phyloP scores from a whole-genome alignment of 202 grass and related monocot genomes.

The Sporobolus alterniflorus region DNA sequence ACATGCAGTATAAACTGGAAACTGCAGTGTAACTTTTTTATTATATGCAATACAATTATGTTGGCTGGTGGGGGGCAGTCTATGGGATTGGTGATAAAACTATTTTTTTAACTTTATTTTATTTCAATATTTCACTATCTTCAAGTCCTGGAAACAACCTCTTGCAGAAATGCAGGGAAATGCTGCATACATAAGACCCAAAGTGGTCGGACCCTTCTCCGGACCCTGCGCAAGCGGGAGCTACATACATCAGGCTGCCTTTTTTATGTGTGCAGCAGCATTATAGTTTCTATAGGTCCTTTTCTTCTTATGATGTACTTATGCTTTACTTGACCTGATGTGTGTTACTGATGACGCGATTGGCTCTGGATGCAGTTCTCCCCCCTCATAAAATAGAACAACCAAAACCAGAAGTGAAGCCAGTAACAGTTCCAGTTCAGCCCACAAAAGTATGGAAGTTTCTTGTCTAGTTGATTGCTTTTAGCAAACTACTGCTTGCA shows the following conservation, averaged over 20 bases:
- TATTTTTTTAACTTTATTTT: not conserved
- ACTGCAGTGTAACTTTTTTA: conserved; percentile 24
- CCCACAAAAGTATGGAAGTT: conserved; percentile 47
- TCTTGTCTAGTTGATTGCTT: conserved; percentile 31
- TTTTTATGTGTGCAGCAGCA: not conserved
- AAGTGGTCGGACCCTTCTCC: too few species aligned
- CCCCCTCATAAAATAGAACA: conserved; percentile 47
- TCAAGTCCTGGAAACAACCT: too few species aligned
- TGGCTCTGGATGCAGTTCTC: conserved; percentile 51
- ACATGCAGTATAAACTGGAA: conserved; percentile 7
- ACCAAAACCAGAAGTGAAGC: conserved; percentile 48
- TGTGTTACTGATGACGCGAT: conserved; percentile 8
- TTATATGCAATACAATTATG: conserved; percentile 3
- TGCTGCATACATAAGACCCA: too few species aligned
- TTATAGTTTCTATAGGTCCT: not conserved
- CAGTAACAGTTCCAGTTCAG: conserved; percentile 39
- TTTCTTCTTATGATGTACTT: conserved; percentile 23
- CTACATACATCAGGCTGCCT: too few species aligned
- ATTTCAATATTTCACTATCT: conserved; percentile 1
- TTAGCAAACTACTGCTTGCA: conserved; percentile 20
- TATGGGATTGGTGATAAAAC: not conserved
- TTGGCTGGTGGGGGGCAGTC: not conserved
- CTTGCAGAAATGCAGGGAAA: too few species aligned
- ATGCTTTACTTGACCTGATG: not conserved
- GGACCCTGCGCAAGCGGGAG: too few species aligned